phyloP scores from a whole-genome alignment of 2,329 filamentous ascomycete genomes.

The Colletotrichum sansevieriae region DNA sequence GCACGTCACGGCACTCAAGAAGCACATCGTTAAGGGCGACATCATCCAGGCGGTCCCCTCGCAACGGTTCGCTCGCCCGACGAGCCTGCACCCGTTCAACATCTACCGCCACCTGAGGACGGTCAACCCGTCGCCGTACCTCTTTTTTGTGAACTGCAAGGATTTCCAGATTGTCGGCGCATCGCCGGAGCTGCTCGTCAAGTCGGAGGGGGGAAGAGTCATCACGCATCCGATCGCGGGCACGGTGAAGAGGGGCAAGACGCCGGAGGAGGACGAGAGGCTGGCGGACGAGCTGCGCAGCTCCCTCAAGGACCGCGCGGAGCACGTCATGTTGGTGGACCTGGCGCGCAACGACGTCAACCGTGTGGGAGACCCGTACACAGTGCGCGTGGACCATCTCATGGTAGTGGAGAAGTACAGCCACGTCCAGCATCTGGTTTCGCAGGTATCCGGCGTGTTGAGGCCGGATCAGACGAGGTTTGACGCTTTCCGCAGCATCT shows the following conservation, averaged over 20 bases:
- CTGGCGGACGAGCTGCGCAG: constrained; percentile 82
- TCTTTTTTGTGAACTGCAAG: constrained; percentile 94
- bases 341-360: constrained; percentile 97
- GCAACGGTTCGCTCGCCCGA: constrained; percentile 91
- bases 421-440: constrained; percentile 97
- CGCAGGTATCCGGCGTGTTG: constrained; percentile 93
- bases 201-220: constrained; percentile 86
- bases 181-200: constrained; percentile 93
- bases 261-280: constrained; percentile 82
- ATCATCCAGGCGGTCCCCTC: constrained; percentile 98
- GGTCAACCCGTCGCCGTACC: constrained; percentile 97
- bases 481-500: constrained; percentile 95
- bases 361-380: constrained; percentile 90
- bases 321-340: constrained; percentile 98
- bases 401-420: constrained; percentile 97
- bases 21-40: constrained; percentile 91
- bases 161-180: constrained; percentile 97
- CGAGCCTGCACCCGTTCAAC: constrained; percentile 95
- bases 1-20: constrained; percentile 88
- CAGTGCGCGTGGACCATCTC: constrained; percentile 90
- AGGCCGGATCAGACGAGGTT: constrained; percentile 88
- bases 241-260: constrained; percentile 89
- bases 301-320: constrained; percentile 91
- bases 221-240: constrained; percentile 98
- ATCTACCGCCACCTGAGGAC: constrained; percentile 96